Evolutionary conservation across 305 asterid genomes (phyloP), one percentile per base, ranked within the genome.

Genomic region (Striga hermonthica): DNA sequence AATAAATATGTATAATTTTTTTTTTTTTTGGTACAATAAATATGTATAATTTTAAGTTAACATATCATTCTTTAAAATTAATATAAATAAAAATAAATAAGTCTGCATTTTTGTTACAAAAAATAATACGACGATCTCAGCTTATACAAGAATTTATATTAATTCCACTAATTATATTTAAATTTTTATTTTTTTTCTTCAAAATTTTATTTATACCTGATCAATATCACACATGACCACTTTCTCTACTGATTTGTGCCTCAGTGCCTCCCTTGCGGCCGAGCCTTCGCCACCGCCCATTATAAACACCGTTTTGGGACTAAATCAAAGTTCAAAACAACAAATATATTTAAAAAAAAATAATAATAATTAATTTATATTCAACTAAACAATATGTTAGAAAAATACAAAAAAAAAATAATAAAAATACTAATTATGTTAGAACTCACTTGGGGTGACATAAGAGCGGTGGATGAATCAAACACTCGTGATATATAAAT

Each of bases 211-310:
- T 0, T 48, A 14, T 72, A 89, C 98, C 95, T 85, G 82, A 83
- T 91, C 98, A 57, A 91, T 91, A 54, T 91, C 98, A 58, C 98
- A 89, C 98, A 91, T 91, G 53, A 91, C 96, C 67, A 89, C 95
- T 79, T 87, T 87, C 62, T 87, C 87, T 0, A 89, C 66, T 1
- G 95, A 83, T 71, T 62, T 85, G 79, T 89, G 97, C 75, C 88
- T 81, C 4, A 91, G 81, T 47, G 96, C 98, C 78, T 91, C 98
- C 75, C 98, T 85, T 48, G 96, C 97, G 0, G 96, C 89, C 14
- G 98, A 91, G 3, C 97, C 98, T 75, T 91, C 98, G n/a, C 98
- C 98, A 54, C 98, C 98, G 43, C 97, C 98, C 98, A 91, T 91
- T 71, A 87, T 89, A 57, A 91, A 91, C 74, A 87, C 70, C 13